Evolutionary conservation across 805 yeast genomes (phyloP).

Genomic region (Scheffersomyces coipomensis): DNA sequence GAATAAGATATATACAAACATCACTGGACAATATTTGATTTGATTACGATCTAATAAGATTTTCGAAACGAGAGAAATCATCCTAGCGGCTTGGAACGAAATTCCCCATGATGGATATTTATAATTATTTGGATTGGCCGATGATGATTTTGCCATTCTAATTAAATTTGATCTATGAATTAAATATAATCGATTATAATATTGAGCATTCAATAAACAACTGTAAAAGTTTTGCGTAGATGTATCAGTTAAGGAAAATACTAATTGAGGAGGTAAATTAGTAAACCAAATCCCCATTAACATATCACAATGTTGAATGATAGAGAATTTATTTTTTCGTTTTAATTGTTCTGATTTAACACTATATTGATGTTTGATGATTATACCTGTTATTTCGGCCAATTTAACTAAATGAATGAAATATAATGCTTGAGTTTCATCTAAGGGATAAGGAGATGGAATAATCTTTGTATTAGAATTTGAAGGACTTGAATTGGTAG

Average conservation of each 20-base stretch:
- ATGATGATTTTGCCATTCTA: constrained; percentile 42
- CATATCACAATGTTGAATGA: constrained; percentile 69
- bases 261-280: constrained; percentile 59
- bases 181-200: constrained; percentile 69
- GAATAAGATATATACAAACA: constrained; percentile 56
- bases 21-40: constrained; percentile 54
- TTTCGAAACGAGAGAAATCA: constrained; percentile 64
- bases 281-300: constrained; percentile 77
- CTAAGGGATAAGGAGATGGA: constrained; percentile 42
- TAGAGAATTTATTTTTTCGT: constrained; percentile 39
- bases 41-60: constrained; percentile 51
- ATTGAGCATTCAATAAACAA: constrained; percentile 62
- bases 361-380: constrained; percentile 66
- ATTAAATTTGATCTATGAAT: constrained; percentile 69
- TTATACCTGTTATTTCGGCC: constrained; percentile 69
- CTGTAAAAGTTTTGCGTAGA: constrained; percentile 54
- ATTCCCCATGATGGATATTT: constrained; percentile 76
- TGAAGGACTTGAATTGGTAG: too few species aligned
- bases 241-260: constrained; percentile 57
- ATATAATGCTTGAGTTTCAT: constrained; percentile 50
- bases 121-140: constrained; percentile 41
- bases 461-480: constrained; percentile 6
- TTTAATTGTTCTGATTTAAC: constrained; percentile 62
- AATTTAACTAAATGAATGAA: constrained; percentile 64
- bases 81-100: constrained; percentile 78